Evolutionary conservation across 768 basidiomycete genomes (phyloP), one percentile per base, ranked within the genome.

Genomic region (Brasilioporus rufonigricans): DNA sequence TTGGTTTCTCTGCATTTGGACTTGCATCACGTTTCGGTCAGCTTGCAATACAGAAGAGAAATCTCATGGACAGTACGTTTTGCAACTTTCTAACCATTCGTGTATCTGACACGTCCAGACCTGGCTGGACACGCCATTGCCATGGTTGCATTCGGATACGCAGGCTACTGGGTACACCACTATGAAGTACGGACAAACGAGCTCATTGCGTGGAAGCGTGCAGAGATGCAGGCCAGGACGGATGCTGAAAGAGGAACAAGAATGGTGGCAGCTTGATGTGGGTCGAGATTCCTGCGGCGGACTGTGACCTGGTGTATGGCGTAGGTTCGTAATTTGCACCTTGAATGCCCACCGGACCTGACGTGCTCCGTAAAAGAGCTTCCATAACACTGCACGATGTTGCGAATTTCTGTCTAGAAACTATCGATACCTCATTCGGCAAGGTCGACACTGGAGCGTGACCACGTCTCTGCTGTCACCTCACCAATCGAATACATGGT

Each of bases 1-100:
- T 91, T 66, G 89, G 90, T 39, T 91, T 91, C 72, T 88, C 90
- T 3, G 71, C 80, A 53, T 87, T 93, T 66, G 93, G 93, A 40
- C 86, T 97, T 55, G 85, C 86, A 21, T 85, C 87, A 19, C 81
- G 94, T 55, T 77, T 93, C 56, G 91, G 90, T 63, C 93, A 95
- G 73, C 84, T 97, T 23, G 88, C 87, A 50, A 88, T 97, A 64
- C 87, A 92, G 71, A 85, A 80, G 67, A 79, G 88, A 64, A 84
- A 85, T 66, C 79, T 94, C 56, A 82, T 89, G 71, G 80, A 84
- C 44, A 91, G 93, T 95, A 67, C 69, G 92, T 81, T 21, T 52
- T 33, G 11, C 29, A 39, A n/a, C 18, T 31, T 4, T 40, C 24
- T 36, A 12, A 21, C 14, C 43, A n/a, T 38, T 5, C 14, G 26